Percentiles rank a stretch among this genome's conserved stretches.
These are phyloP conservation scores for Lactifluus pinguis DNA, from an alignment of 768 basidiomycete genomes.

Conservation along the genomic window DNA sequence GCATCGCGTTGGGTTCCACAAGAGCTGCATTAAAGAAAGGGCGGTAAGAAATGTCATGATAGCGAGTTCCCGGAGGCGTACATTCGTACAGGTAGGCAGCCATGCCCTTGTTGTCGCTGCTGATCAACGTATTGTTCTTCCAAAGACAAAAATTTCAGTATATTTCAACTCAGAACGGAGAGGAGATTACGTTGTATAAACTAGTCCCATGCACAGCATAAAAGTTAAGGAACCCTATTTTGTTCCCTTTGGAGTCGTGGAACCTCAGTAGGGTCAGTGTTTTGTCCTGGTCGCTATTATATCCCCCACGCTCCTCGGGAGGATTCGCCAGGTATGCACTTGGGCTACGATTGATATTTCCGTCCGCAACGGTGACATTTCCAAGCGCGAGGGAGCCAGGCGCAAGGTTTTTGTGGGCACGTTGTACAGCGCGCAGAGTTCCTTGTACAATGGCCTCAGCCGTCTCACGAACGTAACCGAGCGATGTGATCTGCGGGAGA, in stretches of 20 bases:
- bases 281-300: constrained; percentile 67
- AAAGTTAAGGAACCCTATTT: constrained; percentile 62
- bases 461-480: constrained; percentile 65
- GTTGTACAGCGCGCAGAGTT: constrained; percentile 57
- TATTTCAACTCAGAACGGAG: not conserved
- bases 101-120: constrained; percentile 81
- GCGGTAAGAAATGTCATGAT: not conserved
- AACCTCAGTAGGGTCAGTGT: constrained; percentile 61
- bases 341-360: constrained; percentile 68
- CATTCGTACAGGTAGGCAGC: constrained; percentile 73
- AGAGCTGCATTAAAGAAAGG: constrained; percentile 33
- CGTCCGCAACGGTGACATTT: constrained; percentile 58
- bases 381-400: constrained; percentile 54
- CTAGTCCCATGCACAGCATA: constrained; percentile 77
- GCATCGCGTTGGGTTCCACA: constrained; percentile 54
- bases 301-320: constrained; percentile 52
- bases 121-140: constrained; percentile 77
- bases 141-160: not conserved
- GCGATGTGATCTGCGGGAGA: constrained; percentile 64
- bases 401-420: constrained; percentile 54
- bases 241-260: constrained; percentile 46
- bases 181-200: constrained; percentile 49
- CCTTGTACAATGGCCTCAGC: constrained; percentile 66
- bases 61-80: constrained; percentile 24
- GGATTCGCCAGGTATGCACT: constrained; percentile 74